A percentile compares a stretch with the other conserved stretches of the same genome.
Evolutionary conservation across 129 eudicot genomes (phyloP).

Genomic region (Oenanthe sinensis): DNA sequence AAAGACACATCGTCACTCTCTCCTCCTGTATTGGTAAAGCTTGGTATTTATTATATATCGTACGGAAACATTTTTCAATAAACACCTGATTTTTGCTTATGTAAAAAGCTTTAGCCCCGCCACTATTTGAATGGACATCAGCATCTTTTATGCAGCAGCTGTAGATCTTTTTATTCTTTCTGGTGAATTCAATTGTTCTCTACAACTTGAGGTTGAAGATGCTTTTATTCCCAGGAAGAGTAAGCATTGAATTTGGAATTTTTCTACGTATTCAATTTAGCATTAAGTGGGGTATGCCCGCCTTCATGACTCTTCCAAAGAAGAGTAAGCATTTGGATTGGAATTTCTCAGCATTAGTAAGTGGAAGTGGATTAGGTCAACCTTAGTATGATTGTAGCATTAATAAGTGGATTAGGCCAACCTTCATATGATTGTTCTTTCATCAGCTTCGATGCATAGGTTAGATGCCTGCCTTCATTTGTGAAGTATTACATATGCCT

Average conservation of each 20-base stretch:
- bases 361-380: no score
- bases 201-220: not conserved
- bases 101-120: slow-evolving; percentile 4
- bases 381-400: not conserved
- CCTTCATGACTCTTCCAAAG: not conserved
- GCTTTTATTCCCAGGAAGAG: not conserved
- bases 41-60: not conserved
- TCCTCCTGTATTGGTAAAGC: not conserved
- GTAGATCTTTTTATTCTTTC: not conserved
- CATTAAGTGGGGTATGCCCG: not conserved
- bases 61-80: not conserved
- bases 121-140: slow-evolving; percentile 1
- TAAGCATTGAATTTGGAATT: not conserved
- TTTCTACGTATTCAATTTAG: not conserved
- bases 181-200: not conserved
- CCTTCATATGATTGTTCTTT: not conserved
- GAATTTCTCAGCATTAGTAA: not conserved
- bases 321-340: not conserved
- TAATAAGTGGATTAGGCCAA: not conserved
- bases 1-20: not conserved
- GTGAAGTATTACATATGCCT: not conserved
- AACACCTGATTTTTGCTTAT: not conserved
- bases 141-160: not conserved
- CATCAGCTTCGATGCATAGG: not conserved
- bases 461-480: not conserved